Conservation (phyloP, 768 basidiomycete genomes). For the Pleurotus tuber-regium region DNA sequence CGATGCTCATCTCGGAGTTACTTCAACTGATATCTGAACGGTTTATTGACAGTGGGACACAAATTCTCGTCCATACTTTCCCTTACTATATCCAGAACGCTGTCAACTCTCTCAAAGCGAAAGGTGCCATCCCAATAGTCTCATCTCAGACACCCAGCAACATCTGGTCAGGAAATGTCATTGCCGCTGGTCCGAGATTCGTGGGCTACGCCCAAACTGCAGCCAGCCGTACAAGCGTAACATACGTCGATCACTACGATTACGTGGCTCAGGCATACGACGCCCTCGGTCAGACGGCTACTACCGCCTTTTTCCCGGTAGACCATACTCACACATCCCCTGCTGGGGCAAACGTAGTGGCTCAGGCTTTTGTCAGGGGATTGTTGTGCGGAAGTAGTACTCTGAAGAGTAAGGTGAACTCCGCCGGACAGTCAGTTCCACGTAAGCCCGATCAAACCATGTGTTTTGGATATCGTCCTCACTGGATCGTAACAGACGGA, state of each 20-base stretch:
- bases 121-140: conserved; percentile 46
- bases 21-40: not conserved
- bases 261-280: conserved; percentile 43
- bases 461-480: not conserved
- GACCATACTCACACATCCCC: conserved; percentile 47
- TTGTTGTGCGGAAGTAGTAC: conserved; percentile 36
- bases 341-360: conserved; percentile 44
- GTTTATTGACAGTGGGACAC: conserved; percentile 28
- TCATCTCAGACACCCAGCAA: conserved; percentile 48
- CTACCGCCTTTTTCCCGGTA: conserved; percentile 39
- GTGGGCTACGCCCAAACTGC: conserved; percentile 41
- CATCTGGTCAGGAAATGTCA: conserved; percentile 34
- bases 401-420: conserved; percentile 32
- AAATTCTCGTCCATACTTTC: conserved; percentile 42
- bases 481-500: not conserved
- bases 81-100: conserved; percentile 45
- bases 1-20: conserved; percentile 11
- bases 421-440: conserved; percentile 34
- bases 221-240: conserved; percentile 32
- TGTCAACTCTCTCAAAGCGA: conserved; percentile 36
- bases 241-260: conserved; percentile 45
- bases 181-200: conserved; percentile 39
- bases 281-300: conserved; percentile 34
- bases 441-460: conserved; percentile 20
- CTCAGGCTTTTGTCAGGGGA: conserved; percentile 46